phyloP scores from a whole-genome alignment of 2,329 filamentous ascomycete species.

The Fusarium sp. region DNA sequence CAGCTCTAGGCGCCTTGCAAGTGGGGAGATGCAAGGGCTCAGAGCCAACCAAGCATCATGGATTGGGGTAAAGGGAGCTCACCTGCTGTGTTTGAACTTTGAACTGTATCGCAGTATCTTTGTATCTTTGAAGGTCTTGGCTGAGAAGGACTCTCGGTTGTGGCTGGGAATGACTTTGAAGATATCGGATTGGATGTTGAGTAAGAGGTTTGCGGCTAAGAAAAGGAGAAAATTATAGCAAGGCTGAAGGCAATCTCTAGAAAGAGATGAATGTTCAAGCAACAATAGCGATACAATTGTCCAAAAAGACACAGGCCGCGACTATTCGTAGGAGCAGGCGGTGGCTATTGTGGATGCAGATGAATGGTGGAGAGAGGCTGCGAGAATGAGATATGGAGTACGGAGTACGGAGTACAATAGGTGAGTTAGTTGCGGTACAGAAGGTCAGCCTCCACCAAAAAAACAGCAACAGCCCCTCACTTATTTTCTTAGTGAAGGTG shows the following conservation, averaged over 20 bases:
- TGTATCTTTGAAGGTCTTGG: slow-evolving; percentile 10
- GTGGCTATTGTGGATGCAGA: slow-evolving; percentile 25
- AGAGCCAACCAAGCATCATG: slow-evolving; percentile 37
- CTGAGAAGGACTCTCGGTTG: slow-evolving; percentile 34
- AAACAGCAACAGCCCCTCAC: slow-evolving; percentile 4
- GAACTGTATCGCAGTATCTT: slow-evolving; percentile 17
- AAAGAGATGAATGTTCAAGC: background rate
- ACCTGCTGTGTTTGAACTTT: slow-evolving; percentile 19
- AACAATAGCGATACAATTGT: slow-evolving; percentile 1
- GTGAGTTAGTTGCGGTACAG: background rate
- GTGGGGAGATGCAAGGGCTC: slow-evolving; percentile 39
- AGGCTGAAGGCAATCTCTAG: background rate
- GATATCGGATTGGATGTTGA: slow-evolving; percentile 26
- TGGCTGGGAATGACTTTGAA: slow-evolving; percentile 37
- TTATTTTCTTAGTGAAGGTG: slow-evolving; percentile 23
- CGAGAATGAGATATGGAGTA: background rate
- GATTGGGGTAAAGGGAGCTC: slow-evolving; percentile 34
- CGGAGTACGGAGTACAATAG: background rate
- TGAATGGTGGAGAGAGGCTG: slow-evolving; percentile 20
- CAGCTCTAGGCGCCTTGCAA: slow-evolving; percentile 36
- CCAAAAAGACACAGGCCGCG: slow-evolving; percentile 14
- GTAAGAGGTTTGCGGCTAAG: background rate
- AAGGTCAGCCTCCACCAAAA: slow-evolving; percentile 8
- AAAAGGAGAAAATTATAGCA: background rate
- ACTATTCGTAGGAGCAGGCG: slow-evolving; percentile 21